Percentiles rank a stretch among this genome's conserved stretches.
Evolutionary conservation across 2,329 filamentous ascomycete genomes (phyloP).

Genomic region (Hymenotorrendiella dingleyae): DNA sequence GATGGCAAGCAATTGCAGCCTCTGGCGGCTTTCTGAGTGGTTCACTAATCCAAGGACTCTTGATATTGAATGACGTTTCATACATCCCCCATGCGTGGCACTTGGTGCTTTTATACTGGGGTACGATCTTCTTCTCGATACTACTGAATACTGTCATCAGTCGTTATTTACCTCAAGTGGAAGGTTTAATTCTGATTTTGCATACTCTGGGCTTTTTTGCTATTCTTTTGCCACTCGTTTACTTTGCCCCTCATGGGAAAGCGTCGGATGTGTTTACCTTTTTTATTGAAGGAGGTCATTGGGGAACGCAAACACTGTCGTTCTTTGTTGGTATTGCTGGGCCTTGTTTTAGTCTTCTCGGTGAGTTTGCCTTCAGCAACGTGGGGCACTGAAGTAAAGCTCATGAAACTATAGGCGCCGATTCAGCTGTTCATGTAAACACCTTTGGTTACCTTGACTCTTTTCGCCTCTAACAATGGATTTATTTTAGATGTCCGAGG

Average conservation of each 20-base stretch:
- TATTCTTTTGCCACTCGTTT: not conserved
- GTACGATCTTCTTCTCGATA: too few species aligned
- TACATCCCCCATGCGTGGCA: too few species aligned
- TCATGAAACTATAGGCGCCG: not conserved
- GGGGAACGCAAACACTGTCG: not conserved
- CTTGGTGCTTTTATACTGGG: too few species aligned
- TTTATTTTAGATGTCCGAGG: constrained; percentile 37
- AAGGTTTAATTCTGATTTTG: too few species aligned
- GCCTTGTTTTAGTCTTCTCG: constrained; percentile 1
- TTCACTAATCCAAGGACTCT: too few species aligned
- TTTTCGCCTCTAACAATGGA: not conserved
- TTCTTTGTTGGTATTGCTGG: constrained; percentile 1
- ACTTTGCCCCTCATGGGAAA: not conserved
- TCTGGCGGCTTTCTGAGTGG: too few species aligned
- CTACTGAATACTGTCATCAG: too few species aligned
- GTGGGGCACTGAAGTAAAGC: not conserved
- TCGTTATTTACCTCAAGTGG: too few species aligned
- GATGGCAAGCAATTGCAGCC: too few species aligned
- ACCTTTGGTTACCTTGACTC: not conserved
- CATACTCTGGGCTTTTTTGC: too few species aligned
- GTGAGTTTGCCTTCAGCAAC: not conserved
- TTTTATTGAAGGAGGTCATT: not conserved
- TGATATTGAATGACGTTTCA: too few species aligned
- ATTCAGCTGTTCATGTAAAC: constrained; percentile 6
- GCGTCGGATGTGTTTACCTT: not conserved